Evolutionary conservation across 2,329 filamentous ascomycete genomes (phyloP).

Genomic region (Cladosporium sp.): DNA sequence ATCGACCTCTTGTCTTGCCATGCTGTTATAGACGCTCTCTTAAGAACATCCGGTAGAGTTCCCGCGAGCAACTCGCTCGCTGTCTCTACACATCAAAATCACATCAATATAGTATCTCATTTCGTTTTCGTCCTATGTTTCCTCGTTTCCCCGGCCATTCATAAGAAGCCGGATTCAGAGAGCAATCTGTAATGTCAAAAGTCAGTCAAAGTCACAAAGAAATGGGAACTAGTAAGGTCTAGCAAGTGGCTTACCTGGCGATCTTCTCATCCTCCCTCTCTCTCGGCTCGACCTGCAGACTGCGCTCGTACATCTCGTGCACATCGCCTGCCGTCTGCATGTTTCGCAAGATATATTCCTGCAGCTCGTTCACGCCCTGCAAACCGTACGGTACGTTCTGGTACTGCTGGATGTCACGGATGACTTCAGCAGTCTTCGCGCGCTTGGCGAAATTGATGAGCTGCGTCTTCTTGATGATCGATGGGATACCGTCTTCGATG

Average conservation of each 20-base stretch:
- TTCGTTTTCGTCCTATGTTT: not conserved
- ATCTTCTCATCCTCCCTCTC: constrained; percentile 99
- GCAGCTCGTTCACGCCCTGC: constrained; percentile 82
- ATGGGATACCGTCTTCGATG: constrained; percentile 96
- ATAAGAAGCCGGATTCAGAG: constrained; percentile 54
- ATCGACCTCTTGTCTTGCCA: not conserved
- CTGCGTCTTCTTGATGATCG: constrained; percentile 91
- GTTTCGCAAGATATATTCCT: constrained; percentile 94
- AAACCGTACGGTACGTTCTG: constrained; percentile 96
- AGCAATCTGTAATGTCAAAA: constrained; percentile 43
- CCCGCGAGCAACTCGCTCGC: too few species aligned
- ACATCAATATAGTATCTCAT: not conserved
- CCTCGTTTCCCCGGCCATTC: constrained; percentile 24
- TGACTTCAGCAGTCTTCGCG: constrained; percentile 95
- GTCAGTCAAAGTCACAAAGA: constrained; percentile 18
- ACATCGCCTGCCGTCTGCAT: constrained; percentile 95
- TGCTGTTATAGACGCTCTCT: not conserved
- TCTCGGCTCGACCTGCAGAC: constrained; percentile 84
- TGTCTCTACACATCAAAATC: too few species aligned
- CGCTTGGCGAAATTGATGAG: constrained; percentile 98
- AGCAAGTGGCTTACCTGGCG: constrained; percentile 66
- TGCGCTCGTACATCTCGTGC: constrained; percentile 99
- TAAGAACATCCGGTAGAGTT: too few species aligned
- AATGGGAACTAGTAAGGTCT: constrained; percentile 19
- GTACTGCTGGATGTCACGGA: constrained; percentile 97